A percentile compares a stretch with the other conserved stretches of the same genome.
phyloP scores from a whole-genome alignment of 148 eudicot genomes.

The Rhododendron molle region DNA sequence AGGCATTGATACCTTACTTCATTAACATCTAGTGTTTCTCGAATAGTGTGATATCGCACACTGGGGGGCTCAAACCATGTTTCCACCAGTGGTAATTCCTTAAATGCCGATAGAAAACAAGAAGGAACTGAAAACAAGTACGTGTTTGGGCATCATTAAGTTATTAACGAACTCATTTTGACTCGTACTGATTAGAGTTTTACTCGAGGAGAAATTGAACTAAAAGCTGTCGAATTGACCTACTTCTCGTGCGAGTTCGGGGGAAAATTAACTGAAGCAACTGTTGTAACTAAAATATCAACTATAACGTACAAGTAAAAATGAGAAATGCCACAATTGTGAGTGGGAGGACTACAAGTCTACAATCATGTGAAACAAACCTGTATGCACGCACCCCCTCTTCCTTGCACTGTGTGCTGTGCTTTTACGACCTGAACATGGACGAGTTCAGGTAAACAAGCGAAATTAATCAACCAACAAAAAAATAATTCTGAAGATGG shows the following conservation, averaged over 20 bases:
- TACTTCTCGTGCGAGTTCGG: background rate
- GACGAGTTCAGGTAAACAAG: background rate
- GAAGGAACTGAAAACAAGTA: background rate
- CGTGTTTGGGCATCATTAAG: background rate
- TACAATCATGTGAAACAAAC: slow-evolving; percentile 21
- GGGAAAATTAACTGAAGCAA: background rate
- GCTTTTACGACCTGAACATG: slow-evolving; percentile 67
- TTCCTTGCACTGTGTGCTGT: slow-evolving; percentile 81
- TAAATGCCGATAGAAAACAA: background rate
- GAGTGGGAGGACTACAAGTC: background rate
- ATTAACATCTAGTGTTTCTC: background rate
- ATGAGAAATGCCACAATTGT: background rate
- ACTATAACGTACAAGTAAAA: background rate
- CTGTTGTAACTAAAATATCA: background rate
- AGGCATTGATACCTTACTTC: background rate
- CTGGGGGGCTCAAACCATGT: background rate
- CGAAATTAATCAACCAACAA: background rate
- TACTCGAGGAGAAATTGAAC: background rate
- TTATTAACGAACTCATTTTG: background rate
- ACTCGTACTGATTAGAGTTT: background rate
- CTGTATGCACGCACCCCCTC: slow-evolving; percentile 92
- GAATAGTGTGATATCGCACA: background rate
- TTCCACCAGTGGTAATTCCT: background rate
- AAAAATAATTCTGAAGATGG: background rate
- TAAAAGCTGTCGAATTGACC: background rate